phyloP scores from a whole-genome alignment of 768 basidiomycete species.

The Panellus pusillus region DNA sequence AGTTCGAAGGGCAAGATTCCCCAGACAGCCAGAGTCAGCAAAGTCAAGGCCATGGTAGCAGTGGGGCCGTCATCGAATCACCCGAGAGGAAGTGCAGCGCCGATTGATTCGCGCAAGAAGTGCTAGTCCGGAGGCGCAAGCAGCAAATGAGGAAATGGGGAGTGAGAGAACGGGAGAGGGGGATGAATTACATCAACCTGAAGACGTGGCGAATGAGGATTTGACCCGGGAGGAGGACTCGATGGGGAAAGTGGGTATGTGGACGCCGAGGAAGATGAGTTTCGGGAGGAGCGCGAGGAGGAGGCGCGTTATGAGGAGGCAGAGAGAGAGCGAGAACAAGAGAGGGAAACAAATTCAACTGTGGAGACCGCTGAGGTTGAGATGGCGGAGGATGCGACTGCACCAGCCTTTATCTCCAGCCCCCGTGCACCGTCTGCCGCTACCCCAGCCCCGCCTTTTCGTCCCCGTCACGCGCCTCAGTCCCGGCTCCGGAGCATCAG shows the following conservation, averaged over 20 bases:
- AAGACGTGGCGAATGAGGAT: slow-evolving; percentile 2
- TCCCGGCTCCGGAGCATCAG: neutral
- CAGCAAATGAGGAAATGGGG: slow-evolving; percentile 4
- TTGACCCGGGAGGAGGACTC: slow-evolving; percentile 16
- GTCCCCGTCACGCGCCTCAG: neutral
- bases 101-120: slow-evolving; percentile 51
- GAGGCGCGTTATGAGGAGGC: slow-evolving; percentile 13
- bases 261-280: slow-evolving; percentile 20
- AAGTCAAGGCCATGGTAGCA: slow-evolving; percentile 6
- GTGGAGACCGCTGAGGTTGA: slow-evolving; percentile 10
- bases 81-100: slow-evolving; percentile 52
- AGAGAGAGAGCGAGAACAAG: slow-evolving; percentile 1
- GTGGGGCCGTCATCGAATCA: slow-evolving; percentile 46
- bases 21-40: neutral
- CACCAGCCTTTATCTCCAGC: neutral
- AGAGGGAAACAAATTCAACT: slow-evolving; percentile 3
- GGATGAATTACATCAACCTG: neutral
- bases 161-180: slow-evolving; percentile 1
- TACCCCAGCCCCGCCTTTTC: neutral
- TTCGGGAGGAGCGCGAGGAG: slow-evolving; percentile 22
- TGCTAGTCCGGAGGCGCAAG: slow-evolving; percentile 25
- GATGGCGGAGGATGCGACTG: slow-evolving; percentile 13
- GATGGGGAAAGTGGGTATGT: neutral
- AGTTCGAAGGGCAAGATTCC: neutral
- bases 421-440: neutral